phyloP scores from a whole-genome alignment of 257 asterid species.

The Gentiana straminea region DNA sequence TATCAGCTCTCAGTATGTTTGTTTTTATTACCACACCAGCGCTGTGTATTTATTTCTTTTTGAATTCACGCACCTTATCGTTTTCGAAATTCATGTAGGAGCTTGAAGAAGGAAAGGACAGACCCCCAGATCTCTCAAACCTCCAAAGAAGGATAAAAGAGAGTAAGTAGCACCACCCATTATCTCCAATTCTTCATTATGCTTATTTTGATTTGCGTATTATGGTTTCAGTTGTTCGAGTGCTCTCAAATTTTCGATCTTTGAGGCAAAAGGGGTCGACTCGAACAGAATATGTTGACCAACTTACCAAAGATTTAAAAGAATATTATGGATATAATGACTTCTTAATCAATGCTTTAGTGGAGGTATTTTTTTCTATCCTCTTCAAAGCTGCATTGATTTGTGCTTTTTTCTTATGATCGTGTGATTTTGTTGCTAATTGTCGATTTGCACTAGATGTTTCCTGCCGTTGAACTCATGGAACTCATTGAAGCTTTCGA shows the following conservation, averaged over 20 bases:
- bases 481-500: constrained; percentile 93
- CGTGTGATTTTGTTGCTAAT: constrained; percentile 8
- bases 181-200: not conserved
- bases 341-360: constrained; percentile 58
- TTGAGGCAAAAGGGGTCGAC: constrained; percentile 72
- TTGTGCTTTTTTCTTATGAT: constrained; percentile 5
- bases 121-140: constrained; percentile 80
- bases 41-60: not conserved
- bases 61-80: too few species aligned
- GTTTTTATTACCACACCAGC: not conserved
- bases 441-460: constrained; percentile 41
- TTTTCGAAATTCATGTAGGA: constrained; percentile 29
- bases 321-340: constrained; percentile 90
- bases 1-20: too few species aligned
- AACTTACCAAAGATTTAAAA: constrained; percentile 53
- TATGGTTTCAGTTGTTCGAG: constrained; percentile 59
- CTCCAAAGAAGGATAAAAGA: constrained; percentile 83
- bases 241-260: constrained; percentile 62
- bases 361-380: constrained; percentile 47
- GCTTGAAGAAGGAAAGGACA: constrained; percentile 66
- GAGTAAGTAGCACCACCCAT: constrained; percentile 34
- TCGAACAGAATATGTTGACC: constrained; percentile 69
- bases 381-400: not conserved
- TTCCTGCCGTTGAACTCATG: constrained; percentile 81
- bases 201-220: constrained; percentile 4